Evolutionary conservation across 768 basidiomycete species (phyloP).

Genomic region (Chlorophyllum brunneum): DNA sequence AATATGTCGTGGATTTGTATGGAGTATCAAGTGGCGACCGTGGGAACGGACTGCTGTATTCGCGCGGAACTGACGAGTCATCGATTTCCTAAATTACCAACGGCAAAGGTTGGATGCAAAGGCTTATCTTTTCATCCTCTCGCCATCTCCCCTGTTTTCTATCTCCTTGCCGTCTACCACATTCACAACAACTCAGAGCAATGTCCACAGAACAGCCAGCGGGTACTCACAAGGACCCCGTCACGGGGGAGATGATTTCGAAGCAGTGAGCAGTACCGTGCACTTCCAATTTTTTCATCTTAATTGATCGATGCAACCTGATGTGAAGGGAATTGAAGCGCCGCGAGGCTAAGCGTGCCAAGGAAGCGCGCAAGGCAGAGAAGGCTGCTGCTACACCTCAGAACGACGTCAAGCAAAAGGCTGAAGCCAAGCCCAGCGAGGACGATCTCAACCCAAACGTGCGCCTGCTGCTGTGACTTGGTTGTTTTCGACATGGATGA

Average conservation of each 20-base stretch:
- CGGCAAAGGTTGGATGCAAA: constrained; percentile 28
- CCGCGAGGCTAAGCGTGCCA: constrained; percentile 81
- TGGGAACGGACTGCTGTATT: constrained; percentile 2
- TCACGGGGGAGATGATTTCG: constrained; percentile 96
- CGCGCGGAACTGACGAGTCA: not conserved
- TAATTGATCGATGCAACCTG: constrained; percentile 23
- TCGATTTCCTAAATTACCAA: constrained; percentile 10
- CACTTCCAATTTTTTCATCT: constrained; percentile 14
- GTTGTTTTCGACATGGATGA: not conserved
- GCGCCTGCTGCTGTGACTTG: constrained; percentile 29
- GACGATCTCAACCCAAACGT: constrained; percentile 92
- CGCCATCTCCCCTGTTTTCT: constrained; percentile 14
- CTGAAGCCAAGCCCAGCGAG: constrained; percentile 52
- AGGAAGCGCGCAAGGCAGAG: constrained; percentile 73
- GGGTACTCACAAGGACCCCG: constrained; percentile 66
- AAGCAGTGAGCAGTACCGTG: constrained; percentile 66
- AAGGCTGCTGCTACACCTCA: constrained; percentile 40
- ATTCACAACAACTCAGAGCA: constrained; percentile 19
- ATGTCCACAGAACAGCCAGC: constrained; percentile 43
- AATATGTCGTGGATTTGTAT: no score
- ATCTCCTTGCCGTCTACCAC: constrained; percentile 10
- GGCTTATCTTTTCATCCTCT: constrained; percentile 27
- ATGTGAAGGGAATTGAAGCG: constrained; percentile 87
- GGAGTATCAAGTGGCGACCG: not conserved
- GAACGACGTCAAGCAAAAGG: constrained; percentile 34